Base-by-base conservation (phyloP, 176 grass and related monocot genomes). In the Puya raimondii region DNA sequence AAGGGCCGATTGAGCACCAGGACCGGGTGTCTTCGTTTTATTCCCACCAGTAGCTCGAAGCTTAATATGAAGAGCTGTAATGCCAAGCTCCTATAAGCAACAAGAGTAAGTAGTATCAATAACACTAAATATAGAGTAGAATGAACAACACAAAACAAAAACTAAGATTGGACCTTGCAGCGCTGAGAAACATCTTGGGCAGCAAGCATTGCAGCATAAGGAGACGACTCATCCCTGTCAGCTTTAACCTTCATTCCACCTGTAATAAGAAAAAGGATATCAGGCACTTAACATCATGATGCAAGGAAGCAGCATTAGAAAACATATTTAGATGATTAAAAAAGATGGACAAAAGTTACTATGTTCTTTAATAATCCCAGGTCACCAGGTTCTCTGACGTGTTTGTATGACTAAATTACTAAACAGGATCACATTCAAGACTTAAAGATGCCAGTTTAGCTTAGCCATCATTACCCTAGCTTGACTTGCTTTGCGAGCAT, bases 181-280 rank as follows among this genome's bases (percentile, higher is more conserved):
- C 91, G 82, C 1, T 61, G 25, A 22, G 87, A 76, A 71, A 91
- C 87, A 86, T 96, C 91, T 82, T 96, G 91, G 54, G 91, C 80
- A 64, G 91, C 87, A 88, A 96, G 91, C 91, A 96, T 96, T 69
- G 91, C 91, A 71, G 91, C 91, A 12, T 96, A 96, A 49, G 91
- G 91, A 26, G 87, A 96, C 0, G 87, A 96, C 12, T 96, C 91
- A 85, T 96, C 91, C 74, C 91, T 71, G 59, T 96, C 91, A 73
- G 91, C 91, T 82, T 96, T 96, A 58, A 96, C 91, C 74, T 96
- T 96, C 91, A 96, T 91, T 9, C 85, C 91, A 78, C 91, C 85
- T 96, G 42, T 2, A 84, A 61, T 18, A 13, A 61, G 17, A 61
- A 18, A 61, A 61, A 42, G 33, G 33, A 42, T 42, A 26, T 42